These are phyloP conservation scores for Tricholoma saponaceum DNA, from an alignment of 768 basidiomycete species.

Conservation along the genomic window DNA sequence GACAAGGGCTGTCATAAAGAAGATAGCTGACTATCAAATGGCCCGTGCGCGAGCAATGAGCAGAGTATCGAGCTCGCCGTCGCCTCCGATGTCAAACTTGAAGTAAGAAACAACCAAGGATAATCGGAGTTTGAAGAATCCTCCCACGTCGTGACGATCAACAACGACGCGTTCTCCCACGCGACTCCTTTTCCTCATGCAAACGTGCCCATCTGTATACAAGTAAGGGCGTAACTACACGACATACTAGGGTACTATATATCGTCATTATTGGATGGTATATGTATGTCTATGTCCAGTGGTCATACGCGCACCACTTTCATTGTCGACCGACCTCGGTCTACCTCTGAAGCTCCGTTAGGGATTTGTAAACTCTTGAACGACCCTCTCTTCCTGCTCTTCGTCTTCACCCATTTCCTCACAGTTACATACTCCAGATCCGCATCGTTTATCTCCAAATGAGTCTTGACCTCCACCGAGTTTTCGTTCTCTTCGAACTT, in stretches of 20 bases:
- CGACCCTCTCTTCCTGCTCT: background rate
- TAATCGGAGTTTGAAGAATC: constrained; percentile 11
- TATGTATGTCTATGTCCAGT: too few species aligned
- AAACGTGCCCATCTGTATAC: too few species aligned
- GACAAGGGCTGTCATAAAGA: constrained; percentile 6
- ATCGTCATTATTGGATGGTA: too few species aligned
- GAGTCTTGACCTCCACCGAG: background rate
- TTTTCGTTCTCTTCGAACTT: background rate
- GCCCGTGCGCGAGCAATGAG: constrained; percentile 3
- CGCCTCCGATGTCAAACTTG: constrained; percentile 6
- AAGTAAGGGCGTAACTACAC: too few species aligned
- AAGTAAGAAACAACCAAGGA: constrained; percentile 4
- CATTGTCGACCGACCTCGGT: background rate
- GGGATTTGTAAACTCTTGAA: background rate
- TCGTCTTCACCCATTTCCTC: constrained; percentile 1
- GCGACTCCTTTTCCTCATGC: too few species aligned
- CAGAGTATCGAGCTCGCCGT: constrained; percentile 9
- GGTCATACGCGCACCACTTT: background rate
- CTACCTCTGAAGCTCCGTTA: background rate
- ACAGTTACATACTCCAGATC: background rate
- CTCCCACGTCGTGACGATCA: constrained; percentile 10
- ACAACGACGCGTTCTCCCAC: background rate
- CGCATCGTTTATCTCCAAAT: background rate
- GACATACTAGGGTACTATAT: too few species aligned
- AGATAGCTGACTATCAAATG: constrained; percentile 1